Base-by-base conservation (phyloP, 139 green algal species). In the Gonium pectorale region DNA sequence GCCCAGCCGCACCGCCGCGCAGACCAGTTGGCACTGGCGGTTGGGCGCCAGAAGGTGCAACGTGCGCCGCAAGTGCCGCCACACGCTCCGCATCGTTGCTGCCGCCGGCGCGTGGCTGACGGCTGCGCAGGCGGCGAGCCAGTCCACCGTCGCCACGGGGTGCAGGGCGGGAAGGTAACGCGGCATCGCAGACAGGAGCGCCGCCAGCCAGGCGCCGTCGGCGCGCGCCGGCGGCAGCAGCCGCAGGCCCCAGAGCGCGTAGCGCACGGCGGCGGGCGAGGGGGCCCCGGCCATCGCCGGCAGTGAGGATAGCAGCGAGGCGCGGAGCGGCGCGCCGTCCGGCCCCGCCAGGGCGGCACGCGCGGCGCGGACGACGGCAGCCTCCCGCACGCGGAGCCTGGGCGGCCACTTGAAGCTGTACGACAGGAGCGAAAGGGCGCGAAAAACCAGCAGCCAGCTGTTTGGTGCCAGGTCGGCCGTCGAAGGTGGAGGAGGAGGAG, bases 91-190 rank as follows among this genome's bases (percentile, higher is more conserved):
- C 38, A 83, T 38, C 13, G 27, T 62, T 0, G 43, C 6, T 22
- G n/a, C 29, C 31, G 77, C 62, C 43, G 77, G 77, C 43, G 62
- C 43, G n/a, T n/a, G 27, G 62, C 60, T 13, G 44, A 15, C 59
- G 2, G 43, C 40, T 8, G 77, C 43, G 43, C 60, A 64, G n/a
- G 13, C 21, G 3, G 43, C n/a, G 43, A 83, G 77, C 62, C 43
- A 73, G 62, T 83, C 62, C 9, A 37, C 77, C 29, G 60, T 19
- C 38, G 43, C 77, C 8, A 43, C 43, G 7, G 77, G 77, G 59
- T 83, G 77, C 77, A 83, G 63, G 29, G 5, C 43, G n/a, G 43
- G 77, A 21, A 83, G 77, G 77, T 37, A 24, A 22, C 62, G 21
- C 21, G 21, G 40, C 6, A 44, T 59, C 9, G 4, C 41, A 15